These are phyloP conservation scores for Orbilia ellipsospora DNA, from an alignment of 2,329 filamentous ascomycete genomes.

Conservation along the genomic window DNA sequence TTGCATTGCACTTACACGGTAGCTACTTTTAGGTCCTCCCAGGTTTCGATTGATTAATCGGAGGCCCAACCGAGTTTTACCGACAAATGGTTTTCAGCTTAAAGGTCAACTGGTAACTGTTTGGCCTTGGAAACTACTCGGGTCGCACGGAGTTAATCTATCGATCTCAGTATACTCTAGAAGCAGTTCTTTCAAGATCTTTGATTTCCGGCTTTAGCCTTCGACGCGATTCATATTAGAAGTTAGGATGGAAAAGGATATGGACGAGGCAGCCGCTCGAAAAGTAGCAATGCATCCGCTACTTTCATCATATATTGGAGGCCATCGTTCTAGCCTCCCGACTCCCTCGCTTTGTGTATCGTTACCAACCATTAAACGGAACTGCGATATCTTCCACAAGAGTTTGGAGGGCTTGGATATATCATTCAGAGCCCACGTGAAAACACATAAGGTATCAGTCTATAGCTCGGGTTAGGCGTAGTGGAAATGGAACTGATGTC, in stretches of 20 bases:
- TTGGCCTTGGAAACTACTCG: too few species aligned
- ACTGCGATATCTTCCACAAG: constrained; percentile 78
- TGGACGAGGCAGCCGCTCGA: constrained; percentile 38
- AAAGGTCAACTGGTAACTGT: too few species aligned
- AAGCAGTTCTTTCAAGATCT: too few species aligned
- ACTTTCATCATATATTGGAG: constrained; percentile 68
- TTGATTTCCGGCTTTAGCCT: too few species aligned
- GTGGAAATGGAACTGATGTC: constrained; percentile 37
- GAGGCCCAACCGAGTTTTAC: too few species aligned
- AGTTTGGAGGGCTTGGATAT: constrained; percentile 71
- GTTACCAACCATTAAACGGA: constrained; percentile 72
- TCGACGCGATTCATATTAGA: too few species aligned
- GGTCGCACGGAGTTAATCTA: too few species aligned
- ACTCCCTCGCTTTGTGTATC: constrained; percentile 78
- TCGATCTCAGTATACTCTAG: too few species aligned
- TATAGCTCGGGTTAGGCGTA: neutral
- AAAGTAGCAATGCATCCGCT: constrained; percentile 56
- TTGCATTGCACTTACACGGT: too few species aligned
- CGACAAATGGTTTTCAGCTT: too few species aligned
- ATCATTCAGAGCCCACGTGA: constrained; percentile 80
- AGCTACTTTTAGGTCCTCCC: too few species aligned
- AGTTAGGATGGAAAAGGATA: constrained; percentile 9
- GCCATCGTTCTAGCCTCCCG: constrained; percentile 70
- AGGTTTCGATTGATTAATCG: too few species aligned
- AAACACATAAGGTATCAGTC: constrained; percentile 77